Conservation (phyloP, 768 basidiomycete species). For the Auricularia cornea region DNA sequence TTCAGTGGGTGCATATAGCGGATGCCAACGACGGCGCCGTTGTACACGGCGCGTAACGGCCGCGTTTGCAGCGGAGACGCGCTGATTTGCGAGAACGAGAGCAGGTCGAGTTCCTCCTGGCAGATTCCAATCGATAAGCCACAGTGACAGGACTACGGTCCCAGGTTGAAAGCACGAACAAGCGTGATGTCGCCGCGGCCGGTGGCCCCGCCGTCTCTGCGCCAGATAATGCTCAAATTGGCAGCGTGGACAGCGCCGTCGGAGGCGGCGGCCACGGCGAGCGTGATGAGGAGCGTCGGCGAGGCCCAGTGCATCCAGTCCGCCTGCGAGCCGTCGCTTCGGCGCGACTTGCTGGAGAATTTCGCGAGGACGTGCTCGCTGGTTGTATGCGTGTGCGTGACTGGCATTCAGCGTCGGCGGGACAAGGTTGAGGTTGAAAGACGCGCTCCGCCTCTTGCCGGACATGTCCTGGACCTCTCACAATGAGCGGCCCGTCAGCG, state of each 20-base stretch:
- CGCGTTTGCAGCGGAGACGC: constrained; percentile 41
- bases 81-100: constrained; percentile 50
- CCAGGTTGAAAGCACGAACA: not conserved
- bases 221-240: not conserved
- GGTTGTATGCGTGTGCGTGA: not conserved
- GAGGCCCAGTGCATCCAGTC: not conserved
- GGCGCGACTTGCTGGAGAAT: not conserved
- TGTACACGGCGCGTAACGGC: constrained; percentile 75
- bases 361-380: not conserved
- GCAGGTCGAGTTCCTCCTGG: constrained; percentile 71
- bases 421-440: not conserved
- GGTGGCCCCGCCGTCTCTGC: not conserved
- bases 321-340: not conserved
- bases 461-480: no score
- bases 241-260: not conserved
- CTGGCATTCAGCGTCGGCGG: not conserved
- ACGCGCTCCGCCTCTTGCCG: not conserved
- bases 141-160: no score
- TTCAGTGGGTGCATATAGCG: constrained; percentile 47
- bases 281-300: not conserved
- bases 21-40: constrained; percentile 63
- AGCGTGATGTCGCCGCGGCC: not conserved
- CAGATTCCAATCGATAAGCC: constrained; percentile 3
- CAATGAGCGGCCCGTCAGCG: not conserved
- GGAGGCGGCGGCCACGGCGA: not conserved